phyloP scores from a whole-genome alignment of 2,329 filamentous ascomycete species.

The Exutisphaerella laricina region DNA sequence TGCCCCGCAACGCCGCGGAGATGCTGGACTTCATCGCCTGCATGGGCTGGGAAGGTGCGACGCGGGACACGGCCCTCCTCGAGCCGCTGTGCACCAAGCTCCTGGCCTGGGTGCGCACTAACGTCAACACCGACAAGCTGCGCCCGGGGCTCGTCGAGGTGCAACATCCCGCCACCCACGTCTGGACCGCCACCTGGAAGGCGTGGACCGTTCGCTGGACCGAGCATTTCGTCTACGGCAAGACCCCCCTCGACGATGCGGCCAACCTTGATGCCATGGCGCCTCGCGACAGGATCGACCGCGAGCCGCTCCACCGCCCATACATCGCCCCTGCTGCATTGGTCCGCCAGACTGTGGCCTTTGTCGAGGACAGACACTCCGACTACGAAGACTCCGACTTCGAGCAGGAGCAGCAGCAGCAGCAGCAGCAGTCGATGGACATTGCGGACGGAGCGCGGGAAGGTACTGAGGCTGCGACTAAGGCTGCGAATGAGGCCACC shows the following conservation, averaged over 20 bases:
- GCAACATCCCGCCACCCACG: neutral
- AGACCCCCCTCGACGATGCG: neutral
- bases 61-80: neutral
- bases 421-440: neutral
- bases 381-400: too few relatives aligned
- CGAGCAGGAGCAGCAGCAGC: neutral
- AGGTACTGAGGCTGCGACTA: neutral
- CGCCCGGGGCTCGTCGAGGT: neutral
- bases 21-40: neutral
- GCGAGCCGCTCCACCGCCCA: neutral
- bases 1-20: neutral
- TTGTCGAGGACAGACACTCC: neutral
- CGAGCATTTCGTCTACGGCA: neutral
- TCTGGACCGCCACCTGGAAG: neutral
- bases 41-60: neutral
- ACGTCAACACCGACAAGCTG: neutral
- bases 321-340: neutral
- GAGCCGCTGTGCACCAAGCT: neutral
- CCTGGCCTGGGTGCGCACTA: neutral
- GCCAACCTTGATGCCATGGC: neutral
- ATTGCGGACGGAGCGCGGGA: too few relatives aligned
- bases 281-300: neutral
- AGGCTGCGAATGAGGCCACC: neutral
- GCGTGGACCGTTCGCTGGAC: neutral
- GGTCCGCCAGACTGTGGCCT: neutral